A percentile compares a stretch with the other conserved stretches of the same genome.
Evolutionary conservation across 2,329 filamentous ascomycete genomes (phyloP).

Genomic region (Ophiostoma himal-ulmi): DNA sequence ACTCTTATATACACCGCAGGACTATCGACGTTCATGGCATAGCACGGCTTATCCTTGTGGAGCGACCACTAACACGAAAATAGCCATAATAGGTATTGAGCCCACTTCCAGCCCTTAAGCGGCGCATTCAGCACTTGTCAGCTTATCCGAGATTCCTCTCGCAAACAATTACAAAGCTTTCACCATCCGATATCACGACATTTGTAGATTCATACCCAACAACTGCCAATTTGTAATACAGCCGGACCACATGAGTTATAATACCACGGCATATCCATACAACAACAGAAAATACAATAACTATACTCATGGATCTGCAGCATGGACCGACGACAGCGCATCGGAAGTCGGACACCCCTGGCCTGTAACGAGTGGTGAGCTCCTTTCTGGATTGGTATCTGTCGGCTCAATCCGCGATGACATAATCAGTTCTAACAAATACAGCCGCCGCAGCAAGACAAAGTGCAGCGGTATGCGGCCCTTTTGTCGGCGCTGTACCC

Average conservation of each 20-base stretch:
- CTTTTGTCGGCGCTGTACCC: neutral
- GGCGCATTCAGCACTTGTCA: neutral
- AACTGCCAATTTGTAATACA: neutral
- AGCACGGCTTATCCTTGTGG: conserved; percentile 2
- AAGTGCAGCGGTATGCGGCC: neutral
- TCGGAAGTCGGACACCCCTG: neutral
- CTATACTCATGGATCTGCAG: neutral
- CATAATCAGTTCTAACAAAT: neutral
- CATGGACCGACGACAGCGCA: neutral
- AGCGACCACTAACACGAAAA: neutral
- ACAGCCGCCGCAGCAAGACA: neutral
- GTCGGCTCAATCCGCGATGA: neutral
- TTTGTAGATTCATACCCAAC: too few species aligned
- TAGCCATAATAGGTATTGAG: neutral
- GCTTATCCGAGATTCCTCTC: neutral
- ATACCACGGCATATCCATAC: neutral
- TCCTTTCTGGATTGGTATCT: neutral
- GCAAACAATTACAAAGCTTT: neutral
- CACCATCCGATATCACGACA: neutral
- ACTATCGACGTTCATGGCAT: neutral
- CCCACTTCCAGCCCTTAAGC: neutral
- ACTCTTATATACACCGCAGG: neutral
- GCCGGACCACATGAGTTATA: too few species aligned
- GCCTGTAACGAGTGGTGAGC: neutral
- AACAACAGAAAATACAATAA: neutral